Evolutionary conservation across 345 rosid genomes (phyloP).

Genomic region (Linum lewisii): DNA sequence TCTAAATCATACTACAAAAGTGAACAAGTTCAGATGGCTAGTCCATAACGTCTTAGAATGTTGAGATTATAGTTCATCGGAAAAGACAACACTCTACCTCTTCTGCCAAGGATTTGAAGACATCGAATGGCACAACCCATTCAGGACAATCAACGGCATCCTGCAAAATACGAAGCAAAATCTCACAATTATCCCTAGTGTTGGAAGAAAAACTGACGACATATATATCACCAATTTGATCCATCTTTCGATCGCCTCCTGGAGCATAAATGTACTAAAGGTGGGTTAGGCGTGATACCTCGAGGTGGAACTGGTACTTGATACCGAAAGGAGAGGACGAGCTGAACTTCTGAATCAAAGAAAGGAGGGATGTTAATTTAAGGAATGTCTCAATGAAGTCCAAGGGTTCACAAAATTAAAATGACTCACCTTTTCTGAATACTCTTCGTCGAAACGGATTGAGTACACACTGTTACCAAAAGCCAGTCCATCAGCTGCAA

Average conservation of each 20-base stretch:
- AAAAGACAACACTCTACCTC: slow-evolving; percentile 39
- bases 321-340: slow-evolving; percentile 75
- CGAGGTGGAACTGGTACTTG: slow-evolving; percentile 82
- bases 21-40: neutral
- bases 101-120: slow-evolving; percentile 87
- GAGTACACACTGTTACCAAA: slow-evolving; percentile 82
- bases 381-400: neutral
- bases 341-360: slow-evolving; percentile 58
- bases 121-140: slow-evolving; percentile 90
- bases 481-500: slow-evolving; percentile 61
- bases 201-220: no score
- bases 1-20: slow-evolving; percentile 72
- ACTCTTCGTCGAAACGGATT: slow-evolving; percentile 82
- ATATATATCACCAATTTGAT: no score
- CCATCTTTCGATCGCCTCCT: no score
- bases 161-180: slow-evolving; percentile 25
- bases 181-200: neutral
- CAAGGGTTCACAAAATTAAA: neutral
- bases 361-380: slow-evolving; percentile 4
- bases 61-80: neutral
- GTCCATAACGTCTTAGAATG: neutral
- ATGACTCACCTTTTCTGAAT: slow-evolving; percentile 52
- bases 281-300: slow-evolving; percentile 35
- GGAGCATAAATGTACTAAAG: no score
- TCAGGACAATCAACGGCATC: slow-evolving; percentile 99